Evolutionary conservation across 225 moss, liverwort and hornwort species (phyloP).

Genomic region (Polytrichum formosum): DNA sequence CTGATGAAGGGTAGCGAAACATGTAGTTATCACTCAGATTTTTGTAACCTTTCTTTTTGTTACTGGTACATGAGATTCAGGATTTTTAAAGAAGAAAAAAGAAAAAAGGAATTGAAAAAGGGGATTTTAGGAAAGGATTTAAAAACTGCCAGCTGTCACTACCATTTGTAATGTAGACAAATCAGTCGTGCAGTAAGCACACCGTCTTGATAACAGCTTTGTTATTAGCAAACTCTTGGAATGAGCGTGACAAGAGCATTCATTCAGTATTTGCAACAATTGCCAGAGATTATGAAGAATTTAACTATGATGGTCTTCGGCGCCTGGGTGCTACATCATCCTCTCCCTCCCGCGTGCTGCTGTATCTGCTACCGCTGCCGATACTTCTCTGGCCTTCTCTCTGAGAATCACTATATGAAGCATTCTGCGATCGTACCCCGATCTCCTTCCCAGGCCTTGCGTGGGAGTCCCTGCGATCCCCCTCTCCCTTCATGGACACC

Average conservation of each 20-base stretch:
- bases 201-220: background rate
- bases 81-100: no score
- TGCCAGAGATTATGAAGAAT: slow-evolving; percentile 21
- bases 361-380: slow-evolving; percentile 62
- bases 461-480: slow-evolving; percentile 51
- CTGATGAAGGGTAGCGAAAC: no score
- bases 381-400: slow-evolving; percentile 57
- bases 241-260: slow-evolving; percentile 15
- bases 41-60: no score
- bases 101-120: no score
- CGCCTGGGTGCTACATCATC: slow-evolving; percentile 95
- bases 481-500: slow-evolving; percentile 27
- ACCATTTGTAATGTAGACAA: background rate
- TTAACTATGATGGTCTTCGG: slow-evolving; percentile 68
- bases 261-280: slow-evolving; percentile 20
- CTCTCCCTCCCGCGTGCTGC: slow-evolving; percentile 86
- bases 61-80: no score
- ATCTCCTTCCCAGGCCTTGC: slow-evolving; percentile 41
- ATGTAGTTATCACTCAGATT: no score
- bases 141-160: no score
- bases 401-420: slow-evolving; percentile 37
- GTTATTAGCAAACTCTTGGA: slow-evolving; percentile 7
- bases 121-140: no score
- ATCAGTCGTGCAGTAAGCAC: background rate
- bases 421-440: slow-evolving; percentile 41